A percentile compares a stretch with the other conserved stretches of the same genome.
Evolutionary conservation across 805 yeast species (phyloP).

Genomic region (Ogataea pini): DNA sequence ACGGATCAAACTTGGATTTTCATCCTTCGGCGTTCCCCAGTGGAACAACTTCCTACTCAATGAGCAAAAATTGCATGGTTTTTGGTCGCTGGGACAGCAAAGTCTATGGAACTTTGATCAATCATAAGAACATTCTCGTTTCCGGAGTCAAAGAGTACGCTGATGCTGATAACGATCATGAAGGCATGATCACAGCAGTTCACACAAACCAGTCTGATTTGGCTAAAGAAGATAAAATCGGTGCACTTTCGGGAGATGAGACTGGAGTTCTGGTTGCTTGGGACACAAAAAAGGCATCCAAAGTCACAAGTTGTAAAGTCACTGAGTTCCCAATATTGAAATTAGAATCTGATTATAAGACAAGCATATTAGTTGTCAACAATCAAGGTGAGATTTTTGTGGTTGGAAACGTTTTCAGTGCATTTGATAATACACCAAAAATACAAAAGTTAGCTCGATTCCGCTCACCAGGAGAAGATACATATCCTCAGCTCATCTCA

Average conservation of each 20-base stretch:
- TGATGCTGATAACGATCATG: slow-evolving; percentile 19
- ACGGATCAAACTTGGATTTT: slow-evolving; percentile 26
- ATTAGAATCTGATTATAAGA: slow-evolving; percentile 34
- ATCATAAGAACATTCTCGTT: slow-evolving; percentile 27
- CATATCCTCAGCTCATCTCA: slow-evolving; percentile 15
- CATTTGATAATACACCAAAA: slow-evolving; percentile 11
- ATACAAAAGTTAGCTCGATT: slow-evolving; percentile 8
- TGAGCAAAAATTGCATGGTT: slow-evolving; percentile 29
- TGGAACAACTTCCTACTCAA: slow-evolving; percentile 33
- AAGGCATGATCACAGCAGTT: slow-evolving; percentile 27
- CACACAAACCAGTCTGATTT: slow-evolving; percentile 22
- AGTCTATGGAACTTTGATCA: slow-evolving; percentile 29
- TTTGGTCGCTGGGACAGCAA: slow-evolving; percentile 39
- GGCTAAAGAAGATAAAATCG: slow-evolving; percentile 30
- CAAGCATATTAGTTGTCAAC: slow-evolving; percentile 26
- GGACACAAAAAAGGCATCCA: slow-evolving; percentile 31
- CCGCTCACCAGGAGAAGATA: slow-evolving; percentile 8
- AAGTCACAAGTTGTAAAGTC: slow-evolving; percentile 14
- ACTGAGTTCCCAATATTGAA: slow-evolving; percentile 21
- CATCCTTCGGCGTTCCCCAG: slow-evolving; percentile 30
- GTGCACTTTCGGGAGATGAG: slow-evolving; percentile 35
- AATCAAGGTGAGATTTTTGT: slow-evolving; percentile 27
- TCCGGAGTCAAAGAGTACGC: slow-evolving; percentile 26
- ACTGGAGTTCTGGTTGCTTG: slow-evolving; percentile 33
- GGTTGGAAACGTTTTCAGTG: slow-evolving; percentile 22